These are phyloP conservation scores for Aspergillus fischeri DNA, from an alignment of 2,329 filamentous ascomycete species.

Conservation along the genomic window DNA sequence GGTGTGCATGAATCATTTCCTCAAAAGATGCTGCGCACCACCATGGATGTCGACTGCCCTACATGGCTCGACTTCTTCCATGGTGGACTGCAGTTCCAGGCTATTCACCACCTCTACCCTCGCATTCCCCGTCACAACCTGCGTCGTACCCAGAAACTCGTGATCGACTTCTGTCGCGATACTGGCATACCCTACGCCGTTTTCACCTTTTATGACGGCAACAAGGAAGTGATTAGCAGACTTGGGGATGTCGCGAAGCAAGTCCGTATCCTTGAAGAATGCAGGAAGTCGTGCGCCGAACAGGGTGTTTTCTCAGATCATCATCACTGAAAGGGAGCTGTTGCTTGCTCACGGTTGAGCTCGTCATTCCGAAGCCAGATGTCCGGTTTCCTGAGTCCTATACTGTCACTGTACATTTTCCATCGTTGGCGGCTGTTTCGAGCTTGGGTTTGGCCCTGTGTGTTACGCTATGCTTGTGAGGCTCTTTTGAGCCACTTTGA, in stretches of 20 bases:
- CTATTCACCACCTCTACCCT: constrained; percentile 80
- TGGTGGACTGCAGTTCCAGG: constrained; percentile 84
- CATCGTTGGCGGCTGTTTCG: background rate
- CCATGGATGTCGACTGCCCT: constrained; percentile 89
- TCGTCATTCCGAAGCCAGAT: background rate
- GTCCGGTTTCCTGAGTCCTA: background rate
- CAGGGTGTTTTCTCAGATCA: constrained; percentile 32
- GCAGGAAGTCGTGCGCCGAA: constrained; percentile 51
- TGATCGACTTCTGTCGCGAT: constrained; percentile 76
- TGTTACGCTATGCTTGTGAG: background rate
- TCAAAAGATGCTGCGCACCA: constrained; percentile 85
- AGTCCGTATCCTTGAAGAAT: constrained; percentile 71
- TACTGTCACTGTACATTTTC: background rate
- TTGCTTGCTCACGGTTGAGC: background rate
- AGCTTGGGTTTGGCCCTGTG: background rate
- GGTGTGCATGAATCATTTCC: constrained; percentile 82
- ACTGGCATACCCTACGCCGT: constrained; percentile 80
- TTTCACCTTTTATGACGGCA: constrained; percentile 80
- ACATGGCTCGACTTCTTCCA: constrained; percentile 86
- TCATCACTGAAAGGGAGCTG: constrained; percentile 15
- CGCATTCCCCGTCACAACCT: constrained; percentile 82
- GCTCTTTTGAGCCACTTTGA: background rate
- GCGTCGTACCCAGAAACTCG: constrained; percentile 67
- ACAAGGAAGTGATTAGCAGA: constrained; percentile 71
- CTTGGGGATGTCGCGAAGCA: constrained; percentile 77